Conservation (phyloP, 108 stramenopile genomes). For the Skeletonema potamos region DNA sequence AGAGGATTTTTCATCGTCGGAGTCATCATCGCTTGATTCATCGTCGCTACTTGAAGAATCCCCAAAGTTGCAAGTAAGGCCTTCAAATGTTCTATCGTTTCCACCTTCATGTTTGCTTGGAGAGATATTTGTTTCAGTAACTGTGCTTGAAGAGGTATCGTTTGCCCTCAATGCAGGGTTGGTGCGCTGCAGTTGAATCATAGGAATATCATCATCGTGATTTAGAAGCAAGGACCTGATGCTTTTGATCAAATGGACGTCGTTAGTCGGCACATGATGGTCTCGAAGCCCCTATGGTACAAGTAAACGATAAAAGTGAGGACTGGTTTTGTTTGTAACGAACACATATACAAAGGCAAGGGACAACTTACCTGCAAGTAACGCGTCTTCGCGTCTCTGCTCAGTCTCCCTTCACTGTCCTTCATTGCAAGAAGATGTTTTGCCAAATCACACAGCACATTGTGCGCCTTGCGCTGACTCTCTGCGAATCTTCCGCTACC, state of each 20-base stretch:
- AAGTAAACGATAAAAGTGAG: background rate
- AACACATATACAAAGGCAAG: background rate
- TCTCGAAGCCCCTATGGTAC: background rate
- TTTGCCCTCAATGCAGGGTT: background rate
- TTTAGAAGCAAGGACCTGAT: background rate
- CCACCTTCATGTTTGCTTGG: background rate
- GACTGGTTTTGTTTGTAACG: background rate
- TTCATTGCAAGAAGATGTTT: slow-evolving; percentile 50
- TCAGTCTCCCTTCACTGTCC: slow-evolving; percentile 47
- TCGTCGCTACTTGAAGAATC: background rate
- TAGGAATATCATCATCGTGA: background rate
- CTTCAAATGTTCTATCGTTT: background rate
- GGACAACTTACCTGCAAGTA: slow-evolving; percentile 44
- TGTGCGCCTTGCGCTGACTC: slow-evolving; percentile 43
- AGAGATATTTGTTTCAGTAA: too few relatives aligned
- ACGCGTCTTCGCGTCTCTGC: slow-evolving; percentile 37
- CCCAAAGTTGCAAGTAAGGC: background rate
- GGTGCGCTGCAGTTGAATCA: background rate
- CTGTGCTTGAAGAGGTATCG: too few relatives aligned
- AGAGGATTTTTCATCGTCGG: background rate
- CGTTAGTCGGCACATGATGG: background rate
- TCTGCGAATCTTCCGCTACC: slow-evolving; percentile 18
- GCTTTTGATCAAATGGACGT: background rate
- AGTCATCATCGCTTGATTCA: background rate
- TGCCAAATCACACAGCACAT: slow-evolving; percentile 43